Conservation (phyloP, 352 stramenopile genomes). For the Phytopythium mirpurense region DNA sequence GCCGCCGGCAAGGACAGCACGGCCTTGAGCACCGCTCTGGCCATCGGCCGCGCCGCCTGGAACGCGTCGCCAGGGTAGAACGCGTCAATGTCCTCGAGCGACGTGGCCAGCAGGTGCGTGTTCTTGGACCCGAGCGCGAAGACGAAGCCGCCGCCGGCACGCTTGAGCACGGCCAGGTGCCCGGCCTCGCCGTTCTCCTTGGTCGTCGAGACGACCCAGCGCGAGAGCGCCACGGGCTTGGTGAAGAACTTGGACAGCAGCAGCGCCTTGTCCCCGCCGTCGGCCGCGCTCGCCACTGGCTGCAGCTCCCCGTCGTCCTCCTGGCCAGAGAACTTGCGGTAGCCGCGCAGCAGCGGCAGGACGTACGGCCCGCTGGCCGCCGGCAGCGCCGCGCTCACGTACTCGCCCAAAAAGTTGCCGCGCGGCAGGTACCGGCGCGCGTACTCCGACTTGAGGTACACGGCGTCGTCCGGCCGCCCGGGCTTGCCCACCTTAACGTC, state of each 20-base stretch:
- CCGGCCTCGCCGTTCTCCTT: conserved; percentile 81
- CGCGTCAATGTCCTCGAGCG: conserved; percentile 40
- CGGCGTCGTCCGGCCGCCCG: conserved; percentile 60
- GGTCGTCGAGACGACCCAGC: conserved; percentile 60
- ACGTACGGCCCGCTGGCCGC: conserved; percentile 10
- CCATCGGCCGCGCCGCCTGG: conserved; percentile 44
- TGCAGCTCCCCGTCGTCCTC: conserved; percentile 68
- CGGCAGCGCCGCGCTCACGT: conserved; percentile 6
- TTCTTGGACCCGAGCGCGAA: conserved; percentile 82
- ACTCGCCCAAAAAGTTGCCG: conserved; percentile 70
- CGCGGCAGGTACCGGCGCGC: conserved; percentile 61
- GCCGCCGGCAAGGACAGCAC: conserved; percentile 24
- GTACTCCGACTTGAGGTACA: conserved; percentile 66
- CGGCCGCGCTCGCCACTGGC: conserved; percentile 10
- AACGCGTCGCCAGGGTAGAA: conserved; percentile 37
- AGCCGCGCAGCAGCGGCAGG: conserved; percentile 66
- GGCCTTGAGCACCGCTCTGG: conserved; percentile 24
- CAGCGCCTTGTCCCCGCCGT: conserved; percentile 17
- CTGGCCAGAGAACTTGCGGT: conserved; percentile 79
- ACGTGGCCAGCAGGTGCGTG: conserved; percentile 57
- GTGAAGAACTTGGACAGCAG: conserved; percentile 76
- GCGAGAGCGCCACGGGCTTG: conserved; percentile 37
- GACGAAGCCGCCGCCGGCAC: conserved; percentile 50
- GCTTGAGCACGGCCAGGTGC: conserved; percentile 69
- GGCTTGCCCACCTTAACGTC: conserved; percentile 64